Evolutionary conservation across 345 rosid genomes (phyloP).

Genomic region (Heritiera littoralis): DNA sequence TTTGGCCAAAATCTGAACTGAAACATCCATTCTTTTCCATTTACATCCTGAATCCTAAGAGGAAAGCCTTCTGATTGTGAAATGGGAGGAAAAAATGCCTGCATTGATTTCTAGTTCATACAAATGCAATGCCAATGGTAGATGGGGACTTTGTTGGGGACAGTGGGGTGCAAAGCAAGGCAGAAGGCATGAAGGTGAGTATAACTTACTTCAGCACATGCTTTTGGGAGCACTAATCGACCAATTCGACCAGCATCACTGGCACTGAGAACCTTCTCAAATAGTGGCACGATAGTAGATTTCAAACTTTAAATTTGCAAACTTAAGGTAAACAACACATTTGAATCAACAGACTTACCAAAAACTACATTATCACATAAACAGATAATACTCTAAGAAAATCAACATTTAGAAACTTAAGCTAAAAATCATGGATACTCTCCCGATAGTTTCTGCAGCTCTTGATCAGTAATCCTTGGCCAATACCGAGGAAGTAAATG

Average conservation of each 20-base stretch:
- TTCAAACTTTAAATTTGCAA: conserved; percentile 55
- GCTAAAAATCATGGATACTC: conserved; percentile 68
- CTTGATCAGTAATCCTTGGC: conserved; percentile 95
- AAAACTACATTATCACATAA: conserved; percentile 13
- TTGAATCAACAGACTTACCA: conserved; percentile 21
- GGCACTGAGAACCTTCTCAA: conserved; percentile 95
- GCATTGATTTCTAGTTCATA: conserved; percentile 38
- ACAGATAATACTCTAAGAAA: conserved; percentile 2
- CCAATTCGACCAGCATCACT: conserved; percentile 99
- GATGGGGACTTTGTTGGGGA: background rate
- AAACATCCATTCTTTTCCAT: conserved; percentile 89
- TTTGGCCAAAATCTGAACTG: conserved; percentile 99
- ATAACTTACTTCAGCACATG: conserved; percentile 87
- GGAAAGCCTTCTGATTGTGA: conserved; percentile 96
- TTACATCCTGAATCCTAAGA: conserved; percentile 78
- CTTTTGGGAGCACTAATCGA: conserved; percentile 93
- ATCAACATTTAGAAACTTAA: conserved; percentile 12
- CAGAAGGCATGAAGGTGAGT: conserved; percentile 9
- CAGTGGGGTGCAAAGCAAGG: background rate
- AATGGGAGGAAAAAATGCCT: conserved; percentile 95
- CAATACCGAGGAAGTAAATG: conserved; percentile 93
- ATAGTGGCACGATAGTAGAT: conserved; percentile 76
- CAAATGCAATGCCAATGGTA: conserved; percentile 14
- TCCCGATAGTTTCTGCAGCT: conserved; percentile 84
- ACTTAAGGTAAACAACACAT: conserved; percentile 40